These are phyloP conservation scores for Cyclospora cayetanensis DNA, from an alignment of 169 alveolate species.

Conservation along the genomic window DNA sequence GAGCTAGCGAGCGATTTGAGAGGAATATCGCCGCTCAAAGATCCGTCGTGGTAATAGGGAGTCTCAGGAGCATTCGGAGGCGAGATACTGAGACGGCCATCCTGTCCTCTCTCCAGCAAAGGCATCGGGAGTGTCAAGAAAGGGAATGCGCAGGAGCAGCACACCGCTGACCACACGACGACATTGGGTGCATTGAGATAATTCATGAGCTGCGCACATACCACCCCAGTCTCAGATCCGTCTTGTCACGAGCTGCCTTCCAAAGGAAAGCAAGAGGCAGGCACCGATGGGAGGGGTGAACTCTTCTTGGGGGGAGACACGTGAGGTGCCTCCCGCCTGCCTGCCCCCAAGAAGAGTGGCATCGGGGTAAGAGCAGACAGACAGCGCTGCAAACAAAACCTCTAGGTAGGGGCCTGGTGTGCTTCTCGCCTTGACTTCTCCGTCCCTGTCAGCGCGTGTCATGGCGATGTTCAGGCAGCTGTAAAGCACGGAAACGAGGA, in stretches of 20 bases:
- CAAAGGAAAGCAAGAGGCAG: too few relatives aligned
- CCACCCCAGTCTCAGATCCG: too few relatives aligned
- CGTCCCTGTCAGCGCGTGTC: conserved; percentile 82
- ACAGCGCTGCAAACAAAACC: too few relatives aligned
- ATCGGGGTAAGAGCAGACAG: too few relatives aligned
- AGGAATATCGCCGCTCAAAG: conserved; percentile 78
- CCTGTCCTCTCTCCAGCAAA: conserved; percentile 72
- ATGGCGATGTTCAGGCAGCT: conserved; percentile 81
- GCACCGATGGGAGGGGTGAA: too few relatives aligned
- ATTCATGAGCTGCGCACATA: conserved; percentile 78
- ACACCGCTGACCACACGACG: conserved; percentile 82
- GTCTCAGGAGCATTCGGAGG: not conserved
- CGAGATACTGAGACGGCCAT: not conserved
- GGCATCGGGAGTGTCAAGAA: conserved; percentile 76
- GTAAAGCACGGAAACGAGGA: not conserved
- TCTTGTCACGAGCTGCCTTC: too few relatives aligned
- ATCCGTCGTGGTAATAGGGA: conserved; percentile 78
- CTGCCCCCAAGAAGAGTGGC: too few relatives aligned
- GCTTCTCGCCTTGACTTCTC: not conserved
- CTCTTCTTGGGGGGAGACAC: too few relatives aligned
- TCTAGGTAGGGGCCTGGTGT: too few relatives aligned
- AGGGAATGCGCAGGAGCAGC: conserved; percentile 84
- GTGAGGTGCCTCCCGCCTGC: too few relatives aligned
- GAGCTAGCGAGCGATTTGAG: conserved; percentile 72
- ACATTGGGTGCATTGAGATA: conserved; percentile 84